Percentiles rank a stretch among this genome's conserved stretches.
phyloP scores from a whole-genome alignment of 108 stramenopile species.

The Discostella stelligeroides region DNA sequence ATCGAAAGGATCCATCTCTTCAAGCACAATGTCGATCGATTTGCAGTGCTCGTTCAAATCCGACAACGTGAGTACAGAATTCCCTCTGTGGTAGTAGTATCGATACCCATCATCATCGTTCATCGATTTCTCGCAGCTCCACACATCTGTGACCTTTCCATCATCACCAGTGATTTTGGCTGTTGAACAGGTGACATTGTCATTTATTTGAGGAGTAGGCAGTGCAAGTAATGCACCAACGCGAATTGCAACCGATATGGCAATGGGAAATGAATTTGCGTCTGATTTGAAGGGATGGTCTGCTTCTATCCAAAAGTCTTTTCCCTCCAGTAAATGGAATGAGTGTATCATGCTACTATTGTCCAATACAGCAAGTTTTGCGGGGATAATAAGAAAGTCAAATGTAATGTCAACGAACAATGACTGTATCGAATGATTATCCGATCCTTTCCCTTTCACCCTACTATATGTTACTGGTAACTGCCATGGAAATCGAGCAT shows the following conservation, averaged over 20 bases:
- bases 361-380: background rate
- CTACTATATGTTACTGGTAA: background rate
- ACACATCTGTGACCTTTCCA: background rate
- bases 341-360: background rate
- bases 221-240: background rate
- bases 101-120: background rate
- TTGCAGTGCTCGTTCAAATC: constrained; percentile 11
- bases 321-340: background rate
- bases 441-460: background rate
- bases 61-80: background rate
- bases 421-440: background rate
- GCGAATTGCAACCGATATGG: constrained; percentile 2
- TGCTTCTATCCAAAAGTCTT: background rate
- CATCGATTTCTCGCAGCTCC: background rate
- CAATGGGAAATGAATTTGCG: constrained; percentile 1
- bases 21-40: constrained; percentile 9
- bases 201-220: background rate
- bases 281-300: background rate
- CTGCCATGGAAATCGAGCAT: constrained; percentile 5
- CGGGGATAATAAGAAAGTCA: constrained; percentile 4
- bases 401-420: constrained; percentile 16
- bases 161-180: background rate
- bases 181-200: background rate
- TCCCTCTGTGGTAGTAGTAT: constrained; percentile 1
- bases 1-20: constrained; percentile 8